A percentile compares a stretch with the other conserved stretches of the same genome.
Conservation (phyloP, 2,329 filamentous ascomycete genomes). For the Leptoxyphium fumago region DNA sequence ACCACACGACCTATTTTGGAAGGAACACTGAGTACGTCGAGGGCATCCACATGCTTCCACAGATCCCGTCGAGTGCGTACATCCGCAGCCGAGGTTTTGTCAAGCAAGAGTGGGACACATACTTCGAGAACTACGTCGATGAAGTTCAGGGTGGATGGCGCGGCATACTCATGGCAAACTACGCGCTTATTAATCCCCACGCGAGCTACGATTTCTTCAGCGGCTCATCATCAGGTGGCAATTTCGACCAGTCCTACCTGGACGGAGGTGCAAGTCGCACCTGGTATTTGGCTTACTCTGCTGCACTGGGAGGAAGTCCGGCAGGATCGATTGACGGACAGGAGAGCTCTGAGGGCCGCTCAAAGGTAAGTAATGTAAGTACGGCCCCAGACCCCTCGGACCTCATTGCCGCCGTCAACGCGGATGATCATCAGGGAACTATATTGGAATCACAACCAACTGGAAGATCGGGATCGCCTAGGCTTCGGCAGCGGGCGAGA, state of each 20-base stretch:
- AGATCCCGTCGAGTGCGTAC: conserved; percentile 53
- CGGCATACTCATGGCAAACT: conserved; percentile 69
- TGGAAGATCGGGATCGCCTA: conserved; percentile 9
- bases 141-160: conserved; percentile 64
- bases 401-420: no score
- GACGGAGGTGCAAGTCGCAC: conserved; percentile 73
- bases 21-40: conserved; percentile 24
- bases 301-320: conserved; percentile 39
- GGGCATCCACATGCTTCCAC: conserved; percentile 73
- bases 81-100: conserved; percentile 58
- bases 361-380: background rate
- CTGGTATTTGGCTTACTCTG: conserved; percentile 71
- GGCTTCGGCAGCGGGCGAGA: conserved; percentile 12
- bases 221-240: conserved; percentile 21
- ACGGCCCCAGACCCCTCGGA: background rate
- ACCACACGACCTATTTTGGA: conserved; percentile 86
- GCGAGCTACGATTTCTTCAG: conserved; percentile 64
- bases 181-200: conserved; percentile 59
- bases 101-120: conserved; percentile 64
- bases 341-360: background rate
- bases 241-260: conserved; percentile 54
- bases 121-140: conserved; percentile 52
- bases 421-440: no score
- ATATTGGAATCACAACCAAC: background rate
- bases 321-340: background rate